These are phyloP conservation scores for Dendrobium officinale DNA, from an alignment of 106 monocot genomes.

Conservation along the genomic window DNA sequence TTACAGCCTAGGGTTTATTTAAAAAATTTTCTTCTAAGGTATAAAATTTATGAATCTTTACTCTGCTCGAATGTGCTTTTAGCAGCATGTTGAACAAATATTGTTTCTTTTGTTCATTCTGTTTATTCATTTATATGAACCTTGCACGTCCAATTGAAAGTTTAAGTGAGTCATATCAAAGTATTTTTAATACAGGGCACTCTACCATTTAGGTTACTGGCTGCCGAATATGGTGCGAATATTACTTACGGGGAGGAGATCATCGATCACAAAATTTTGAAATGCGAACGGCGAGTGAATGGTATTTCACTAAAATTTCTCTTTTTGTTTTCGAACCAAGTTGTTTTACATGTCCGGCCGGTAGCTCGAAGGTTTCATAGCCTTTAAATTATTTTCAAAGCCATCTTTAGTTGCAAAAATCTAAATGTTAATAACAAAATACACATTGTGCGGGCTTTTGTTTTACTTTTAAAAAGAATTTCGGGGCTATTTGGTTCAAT, in stretches of 20 bases:
- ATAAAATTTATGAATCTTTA: background rate
- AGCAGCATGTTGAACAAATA: background rate
- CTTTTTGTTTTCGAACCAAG: background rate
- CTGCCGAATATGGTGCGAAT: conserved; percentile 83
- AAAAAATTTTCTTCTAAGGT: background rate
- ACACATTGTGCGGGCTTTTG: background rate
- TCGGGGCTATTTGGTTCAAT: background rate
- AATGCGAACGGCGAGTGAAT: conserved; percentile 72
- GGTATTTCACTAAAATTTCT: conserved; percentile 23
- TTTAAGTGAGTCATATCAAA: background rate
- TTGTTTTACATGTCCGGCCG: background rate
- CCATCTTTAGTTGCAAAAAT: background rate
- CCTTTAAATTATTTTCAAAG: background rate
- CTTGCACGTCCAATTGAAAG: background rate
- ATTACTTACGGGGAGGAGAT: conserved; percentile 99
- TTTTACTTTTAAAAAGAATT: background rate
- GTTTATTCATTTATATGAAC: background rate
- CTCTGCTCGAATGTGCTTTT: background rate
- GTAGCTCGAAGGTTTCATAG: background rate
- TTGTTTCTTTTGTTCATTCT: conserved; percentile 6
- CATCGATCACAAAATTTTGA: conserved; percentile 83
- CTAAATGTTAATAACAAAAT: background rate
- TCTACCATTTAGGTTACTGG: conserved; percentile 69
- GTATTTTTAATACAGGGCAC: conserved; percentile 47
- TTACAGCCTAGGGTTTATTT: background rate